Percentiles rank a stretch among this genome's conserved stretches.
phyloP scores from a whole-genome alignment of 441 rosid species.

The Corymbia citriodora region DNA sequence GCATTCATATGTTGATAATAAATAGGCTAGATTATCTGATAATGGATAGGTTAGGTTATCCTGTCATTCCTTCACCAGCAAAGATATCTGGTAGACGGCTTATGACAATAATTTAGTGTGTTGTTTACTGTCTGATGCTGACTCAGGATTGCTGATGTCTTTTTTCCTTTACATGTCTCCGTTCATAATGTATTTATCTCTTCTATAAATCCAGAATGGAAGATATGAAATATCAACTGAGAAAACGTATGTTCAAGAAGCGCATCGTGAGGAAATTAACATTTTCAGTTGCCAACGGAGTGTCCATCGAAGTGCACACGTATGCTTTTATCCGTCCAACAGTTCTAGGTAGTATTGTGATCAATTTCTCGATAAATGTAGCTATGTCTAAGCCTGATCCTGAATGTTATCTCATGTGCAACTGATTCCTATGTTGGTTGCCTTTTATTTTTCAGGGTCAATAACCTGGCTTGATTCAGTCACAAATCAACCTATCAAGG shows the following conservation, averaged over 20 bases:
- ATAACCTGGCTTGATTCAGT: constrained; percentile 95
- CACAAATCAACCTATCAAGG: constrained; percentile 87
- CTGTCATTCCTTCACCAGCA: background rate
- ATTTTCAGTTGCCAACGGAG: constrained; percentile 44
- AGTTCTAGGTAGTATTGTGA: constrained; percentile 42
- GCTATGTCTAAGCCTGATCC: background rate
- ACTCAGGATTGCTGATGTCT: background rate
- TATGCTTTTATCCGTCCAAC: constrained; percentile 89
- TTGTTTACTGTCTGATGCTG: background rate
- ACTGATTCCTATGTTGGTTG: background rate
- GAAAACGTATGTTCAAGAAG: constrained; percentile 78
- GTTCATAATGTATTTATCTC: background rate
- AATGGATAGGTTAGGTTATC: background rate
- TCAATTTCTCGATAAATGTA: background rate
- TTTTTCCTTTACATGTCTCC: background rate
- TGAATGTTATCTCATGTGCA: background rate
- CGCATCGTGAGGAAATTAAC: constrained; percentile 62
- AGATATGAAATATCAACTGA: constrained; percentile 85
- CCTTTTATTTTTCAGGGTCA: constrained; percentile 34
- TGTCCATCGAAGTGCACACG: constrained; percentile 73
- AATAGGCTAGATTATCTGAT: background rate
- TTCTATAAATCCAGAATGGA: constrained; percentile 52
- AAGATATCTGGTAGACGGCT: background rate
- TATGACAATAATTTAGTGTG: background rate
- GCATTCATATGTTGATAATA: background rate